Evolutionary conservation across 2,329 filamentous ascomycete species (phyloP).

Genomic region (Didymella lethalis): DNA sequence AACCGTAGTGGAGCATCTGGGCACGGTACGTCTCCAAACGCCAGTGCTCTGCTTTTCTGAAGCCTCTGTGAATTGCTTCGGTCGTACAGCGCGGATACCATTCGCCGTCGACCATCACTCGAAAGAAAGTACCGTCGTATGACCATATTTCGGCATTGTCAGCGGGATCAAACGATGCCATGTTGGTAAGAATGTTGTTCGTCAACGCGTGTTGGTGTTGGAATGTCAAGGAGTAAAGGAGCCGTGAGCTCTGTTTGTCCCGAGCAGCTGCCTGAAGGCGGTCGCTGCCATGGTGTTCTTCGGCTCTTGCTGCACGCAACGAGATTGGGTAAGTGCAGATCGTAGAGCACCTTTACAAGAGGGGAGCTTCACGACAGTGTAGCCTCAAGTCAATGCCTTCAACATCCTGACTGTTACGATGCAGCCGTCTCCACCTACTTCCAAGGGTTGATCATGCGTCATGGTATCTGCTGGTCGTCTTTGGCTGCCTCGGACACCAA

Average conservation of each 20-base stretch:
- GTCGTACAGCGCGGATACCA: neutral
- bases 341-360: neutral
- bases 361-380: too few species aligned
- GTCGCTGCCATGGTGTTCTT: neutral
- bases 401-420: neutral
- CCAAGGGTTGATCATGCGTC: neutral
- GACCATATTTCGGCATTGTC: neutral
- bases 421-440: neutral
- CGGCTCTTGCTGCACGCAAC: neutral
- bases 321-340: neutral
- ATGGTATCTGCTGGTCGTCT: slow-evolving; percentile 5
- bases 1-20: neutral
- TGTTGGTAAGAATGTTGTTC: neutral
- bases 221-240: neutral
- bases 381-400: neutral
- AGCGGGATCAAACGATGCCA: neutral
- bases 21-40: neutral
- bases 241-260: neutral
- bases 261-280: neutral
- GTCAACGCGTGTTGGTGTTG: neutral
- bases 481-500: slow-evolving; percentile 2
- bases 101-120: neutral
- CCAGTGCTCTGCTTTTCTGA: neutral
- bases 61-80: neutral
- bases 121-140: neutral